A percentile compares a stretch with the other conserved stretches of the same genome.
These are phyloP conservation scores for Catunica adiposa DNA, from an alignment of 2,329 filamentous ascomycete genomes.

Conservation along the genomic window DNA sequence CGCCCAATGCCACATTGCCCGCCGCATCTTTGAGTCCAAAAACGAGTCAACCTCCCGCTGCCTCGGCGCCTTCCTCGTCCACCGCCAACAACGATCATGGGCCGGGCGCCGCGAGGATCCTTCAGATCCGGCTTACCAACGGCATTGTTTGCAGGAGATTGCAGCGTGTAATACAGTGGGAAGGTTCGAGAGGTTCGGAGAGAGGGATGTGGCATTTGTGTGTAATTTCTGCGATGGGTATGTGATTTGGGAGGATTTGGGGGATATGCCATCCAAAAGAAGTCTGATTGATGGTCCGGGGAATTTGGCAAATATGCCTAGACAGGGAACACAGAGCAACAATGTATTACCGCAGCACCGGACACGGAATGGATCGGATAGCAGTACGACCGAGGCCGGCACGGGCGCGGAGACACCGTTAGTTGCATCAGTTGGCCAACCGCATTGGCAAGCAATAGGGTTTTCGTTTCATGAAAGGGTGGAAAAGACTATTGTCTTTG, in stretches of 20 bases:
- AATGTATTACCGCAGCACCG: not conserved
- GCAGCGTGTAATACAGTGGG: conserved; percentile 35
- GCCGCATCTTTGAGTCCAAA: conserved; percentile 37
- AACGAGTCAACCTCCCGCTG: conserved; percentile 33
- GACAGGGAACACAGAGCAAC: not conserved
- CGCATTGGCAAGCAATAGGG: conserved; percentile 37
- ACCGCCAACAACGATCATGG: conserved; percentile 28
- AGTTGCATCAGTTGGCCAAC: conserved; percentile 16
- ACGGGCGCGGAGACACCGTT: conserved; percentile 2
- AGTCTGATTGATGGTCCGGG: conserved; percentile 1
- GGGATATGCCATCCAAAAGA: conserved; percentile 31
- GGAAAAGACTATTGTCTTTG: conserved; percentile 37
- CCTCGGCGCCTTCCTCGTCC: conserved; percentile 39
- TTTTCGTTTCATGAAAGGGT: conserved; percentile 25
- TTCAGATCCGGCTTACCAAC: conserved; percentile 23
- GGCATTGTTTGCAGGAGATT: conserved; percentile 31
- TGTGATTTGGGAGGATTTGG: conserved; percentile 40
- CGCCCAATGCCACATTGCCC: conserved; percentile 39
- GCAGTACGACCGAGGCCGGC: not conserved
- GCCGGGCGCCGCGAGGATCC: conserved; percentile 10
- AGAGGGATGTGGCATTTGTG: conserved; percentile 38
- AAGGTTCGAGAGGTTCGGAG: conserved; percentile 38
- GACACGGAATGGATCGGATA: conserved; percentile 4
- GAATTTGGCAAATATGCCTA: not conserved
- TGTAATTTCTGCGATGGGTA: conserved; percentile 47